Conservation (phyloP, 192 early-diverging fungal species). For the Backusella tuberculispora region DNA sequence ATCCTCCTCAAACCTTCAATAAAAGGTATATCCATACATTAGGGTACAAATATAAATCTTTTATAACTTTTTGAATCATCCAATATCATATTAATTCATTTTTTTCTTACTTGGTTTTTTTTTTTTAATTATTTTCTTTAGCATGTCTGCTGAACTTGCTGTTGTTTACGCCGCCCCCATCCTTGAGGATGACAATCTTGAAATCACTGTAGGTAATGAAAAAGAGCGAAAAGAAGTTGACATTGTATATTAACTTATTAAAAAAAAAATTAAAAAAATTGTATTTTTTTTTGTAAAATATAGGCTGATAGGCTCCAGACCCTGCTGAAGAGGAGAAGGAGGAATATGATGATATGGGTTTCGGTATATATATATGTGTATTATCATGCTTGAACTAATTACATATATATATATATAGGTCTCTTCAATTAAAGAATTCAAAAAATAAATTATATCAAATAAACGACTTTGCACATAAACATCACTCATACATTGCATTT, state of each 20-base stretch:
- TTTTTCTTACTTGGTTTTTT: too few species aligned
- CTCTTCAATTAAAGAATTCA: constrained; percentile 30
- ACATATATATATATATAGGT: neutral
- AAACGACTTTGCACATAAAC: neutral
- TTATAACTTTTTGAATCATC: neutral
- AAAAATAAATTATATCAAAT: neutral
- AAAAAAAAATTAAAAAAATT: neutral
- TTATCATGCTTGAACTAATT: neutral
- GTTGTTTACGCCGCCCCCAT: constrained; percentile 91
- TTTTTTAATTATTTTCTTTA: constrained; percentile 12
- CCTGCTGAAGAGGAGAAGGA: constrained; percentile 64
- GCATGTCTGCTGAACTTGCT: constrained; percentile 47
- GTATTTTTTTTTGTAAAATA: neutral
- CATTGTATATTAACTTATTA: neutral
- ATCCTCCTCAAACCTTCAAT: too few species aligned
- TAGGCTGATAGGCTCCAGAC: constrained; percentile 93
- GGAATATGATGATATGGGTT: constrained; percentile 78
- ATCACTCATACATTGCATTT: neutral
- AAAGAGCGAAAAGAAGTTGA: neutral
- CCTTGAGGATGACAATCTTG: constrained; percentile 96
- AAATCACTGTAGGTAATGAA: constrained; percentile 82
- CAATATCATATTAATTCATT: too few species aligned
- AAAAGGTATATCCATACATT: neutral
- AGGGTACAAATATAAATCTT: neutral
- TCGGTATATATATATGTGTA: constrained; percentile 58